These are phyloP conservation scores for Athelia sp. DNA, from an alignment of 1,284 basidiomycete species.

Conservation along the genomic window DNA sequence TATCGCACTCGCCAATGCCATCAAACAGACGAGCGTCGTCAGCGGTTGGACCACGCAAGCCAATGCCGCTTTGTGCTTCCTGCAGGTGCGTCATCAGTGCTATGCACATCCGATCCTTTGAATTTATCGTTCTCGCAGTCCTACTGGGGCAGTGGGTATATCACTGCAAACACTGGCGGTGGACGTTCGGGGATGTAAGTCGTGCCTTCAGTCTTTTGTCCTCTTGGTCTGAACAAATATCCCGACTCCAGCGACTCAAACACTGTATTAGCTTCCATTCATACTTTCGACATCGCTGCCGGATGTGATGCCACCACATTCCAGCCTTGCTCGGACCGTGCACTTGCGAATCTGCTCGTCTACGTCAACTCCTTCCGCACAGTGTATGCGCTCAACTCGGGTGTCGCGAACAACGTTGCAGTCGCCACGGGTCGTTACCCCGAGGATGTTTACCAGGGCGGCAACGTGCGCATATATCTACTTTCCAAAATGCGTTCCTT, in stretches of 20 bases:
- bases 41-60: constrained; percentile 43
- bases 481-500: not conserved
- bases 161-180: constrained; percentile 54
- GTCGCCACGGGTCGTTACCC: constrained; percentile 53
- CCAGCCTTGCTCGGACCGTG: constrained; percentile 58
- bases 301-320: constrained; percentile 52
- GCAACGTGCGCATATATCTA: constrained; percentile 36
- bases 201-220: not conserved
- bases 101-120: constrained; percentile 1
- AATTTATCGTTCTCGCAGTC: constrained; percentile 26
- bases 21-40: constrained; percentile 36
- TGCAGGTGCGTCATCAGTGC: constrained; percentile 35
- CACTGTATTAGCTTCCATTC: constrained; percentile 53
- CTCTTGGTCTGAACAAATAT: no score
- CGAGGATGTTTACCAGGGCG: constrained; percentile 49
- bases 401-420: constrained; percentile 33
- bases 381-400: constrained; percentile 45
- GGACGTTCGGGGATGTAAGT: constrained; percentile 46
- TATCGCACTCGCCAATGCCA: constrained; percentile 40
- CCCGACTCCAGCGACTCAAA: constrained; percentile 44
- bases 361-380: constrained; percentile 50
- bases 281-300: constrained; percentile 44
- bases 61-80: constrained; percentile 49
- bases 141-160: constrained; percentile 52
- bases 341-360: constrained; percentile 44